Evolutionary conservation across 495 filamentous ascomycete species (phyloP).

Genomic region (Penicillium daleae): DNA sequence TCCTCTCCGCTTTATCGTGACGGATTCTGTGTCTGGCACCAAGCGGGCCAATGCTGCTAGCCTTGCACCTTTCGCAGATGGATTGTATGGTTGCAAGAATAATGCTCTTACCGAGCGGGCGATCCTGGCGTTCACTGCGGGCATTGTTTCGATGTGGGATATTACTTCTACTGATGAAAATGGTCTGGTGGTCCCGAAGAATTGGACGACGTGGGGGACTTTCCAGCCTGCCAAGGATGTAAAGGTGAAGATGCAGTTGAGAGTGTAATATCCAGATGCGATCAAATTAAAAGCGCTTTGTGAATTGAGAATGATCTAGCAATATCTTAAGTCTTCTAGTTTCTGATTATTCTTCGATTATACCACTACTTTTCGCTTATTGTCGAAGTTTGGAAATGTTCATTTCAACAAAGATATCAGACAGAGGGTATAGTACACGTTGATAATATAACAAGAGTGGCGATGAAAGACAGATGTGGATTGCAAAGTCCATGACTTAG

Average conservation of each 20-base stretch:
- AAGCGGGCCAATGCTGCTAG: slow-evolving; percentile 31
- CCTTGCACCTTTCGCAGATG: slow-evolving; percentile 53
- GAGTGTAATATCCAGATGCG: slow-evolving; percentile 22
- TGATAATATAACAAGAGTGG: slow-evolving; percentile 2
- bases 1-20: slow-evolving; percentile 55
- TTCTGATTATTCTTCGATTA: neutral
- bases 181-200: slow-evolving; percentile 35
- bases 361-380: neutral
- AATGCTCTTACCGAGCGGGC: slow-evolving; percentile 54
- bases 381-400: neutral
- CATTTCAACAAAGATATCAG: neutral
- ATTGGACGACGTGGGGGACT: slow-evolving; percentile 39
- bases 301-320: neutral
- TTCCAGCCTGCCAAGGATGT: slow-evolving; percentile 44
- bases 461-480: neutral
- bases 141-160: slow-evolving; percentile 57
- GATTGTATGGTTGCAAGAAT: slow-evolving; percentile 49
- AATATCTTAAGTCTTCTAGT: neutral
- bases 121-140: slow-evolving; percentile 51
- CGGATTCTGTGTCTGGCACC: slow-evolving; percentile 35
- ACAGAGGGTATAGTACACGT: slow-evolving; percentile 9
- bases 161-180: slow-evolving; percentile 44
- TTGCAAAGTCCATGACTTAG: neutral
- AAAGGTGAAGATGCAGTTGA: slow-evolving; percentile 38
- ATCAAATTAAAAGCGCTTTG: neutral